phyloP scores from a whole-genome alignment of 495 filamentous ascomycete species.

The Penicillium psychrofluorescens region DNA sequence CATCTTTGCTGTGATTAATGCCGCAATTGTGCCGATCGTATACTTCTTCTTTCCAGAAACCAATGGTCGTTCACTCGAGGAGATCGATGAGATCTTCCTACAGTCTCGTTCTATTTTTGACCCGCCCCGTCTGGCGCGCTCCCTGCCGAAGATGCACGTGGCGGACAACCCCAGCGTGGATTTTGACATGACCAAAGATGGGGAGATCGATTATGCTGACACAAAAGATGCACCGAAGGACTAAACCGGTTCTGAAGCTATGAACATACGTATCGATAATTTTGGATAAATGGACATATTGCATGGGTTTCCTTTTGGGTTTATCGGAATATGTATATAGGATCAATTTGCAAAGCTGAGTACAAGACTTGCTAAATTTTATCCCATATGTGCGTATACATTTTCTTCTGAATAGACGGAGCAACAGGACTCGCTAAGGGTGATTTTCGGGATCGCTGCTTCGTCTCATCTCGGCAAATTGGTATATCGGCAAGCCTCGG shows the following conservation, averaged over 20 bases:
- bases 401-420: no score
- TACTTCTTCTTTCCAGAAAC: constrained; percentile 56
- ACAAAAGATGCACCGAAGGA: neutral
- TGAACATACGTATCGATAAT: neutral
- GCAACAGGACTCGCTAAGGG: constrained; percentile 31
- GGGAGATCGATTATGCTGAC: constrained; percentile 40
- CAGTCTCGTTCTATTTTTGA: constrained; percentile 25
- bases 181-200: constrained; percentile 45
- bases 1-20: constrained; percentile 40
- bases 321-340: neutral
- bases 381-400: no score
- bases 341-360: neutral
- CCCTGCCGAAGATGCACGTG: constrained; percentile 15
- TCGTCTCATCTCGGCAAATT: constrained; percentile 65
- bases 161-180: constrained; percentile 60
- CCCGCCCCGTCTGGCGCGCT: constrained; percentile 20
- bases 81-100: constrained; percentile 65
- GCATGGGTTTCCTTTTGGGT: neutral
- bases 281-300: neutral
- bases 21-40: constrained; percentile 38
- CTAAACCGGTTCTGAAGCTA: neutral
- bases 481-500: constrained; percentile 67
- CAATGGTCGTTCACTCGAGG: constrained; percentile 58
- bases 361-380: no score
- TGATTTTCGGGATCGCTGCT: constrained; percentile 41